Evolutionary conservation across 1,284 basidiomycete genomes (phyloP), one percentile per base, ranked within the genome.

Genomic region (Ceraceosorus bombacis): DNA sequence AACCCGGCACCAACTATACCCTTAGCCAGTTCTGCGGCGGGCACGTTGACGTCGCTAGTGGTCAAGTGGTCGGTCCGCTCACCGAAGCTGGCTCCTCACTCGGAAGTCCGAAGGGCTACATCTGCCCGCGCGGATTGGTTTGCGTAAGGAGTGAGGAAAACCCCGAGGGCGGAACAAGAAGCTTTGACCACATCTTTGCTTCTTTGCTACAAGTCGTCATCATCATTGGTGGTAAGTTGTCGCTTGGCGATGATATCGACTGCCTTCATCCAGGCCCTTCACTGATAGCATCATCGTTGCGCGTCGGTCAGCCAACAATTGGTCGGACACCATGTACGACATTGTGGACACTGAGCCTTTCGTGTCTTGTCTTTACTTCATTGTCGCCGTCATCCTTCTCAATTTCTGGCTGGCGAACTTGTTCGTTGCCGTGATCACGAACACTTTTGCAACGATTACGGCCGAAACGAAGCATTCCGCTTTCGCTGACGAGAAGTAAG

Each of bases 381-480:
- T 97, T 68, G 79, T 87, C 57, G 87, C 86, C 39, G 62, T 78
- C 53, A 69, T 78, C 59, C 54, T 72, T 53, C 65, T 74, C 60
- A 76, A 74, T 64, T 77, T 78, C 51, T 78, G 73, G 73, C 66
- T 96, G 59, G 88, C 94, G 81, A 94, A 95, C 77, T 79, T 95
- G 61, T 89, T 96, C 77, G 90, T 97, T 61, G 94, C 93, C 39
- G 93, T 97, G 50, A 95, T 97, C 69, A 92, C 92, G 50, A 90
- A 92, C 77, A 91, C 90, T 0, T 98, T 98, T 78, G 86, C 86
- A 36, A 89, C 88, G 12, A 94, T 97, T 64, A 83, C 90, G 17
- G 84, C 86, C 5, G 86, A 90, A 69, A 97, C 93, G 1, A 86
- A 88, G 77, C 88, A 87, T 77, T 93, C 90, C 77, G 94, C 94